Evolutionary conservation across 140 eudicot species (phyloP), one percentile per base, ranked within the genome.

Genomic region (Bidens hawaiensis): DNA sequence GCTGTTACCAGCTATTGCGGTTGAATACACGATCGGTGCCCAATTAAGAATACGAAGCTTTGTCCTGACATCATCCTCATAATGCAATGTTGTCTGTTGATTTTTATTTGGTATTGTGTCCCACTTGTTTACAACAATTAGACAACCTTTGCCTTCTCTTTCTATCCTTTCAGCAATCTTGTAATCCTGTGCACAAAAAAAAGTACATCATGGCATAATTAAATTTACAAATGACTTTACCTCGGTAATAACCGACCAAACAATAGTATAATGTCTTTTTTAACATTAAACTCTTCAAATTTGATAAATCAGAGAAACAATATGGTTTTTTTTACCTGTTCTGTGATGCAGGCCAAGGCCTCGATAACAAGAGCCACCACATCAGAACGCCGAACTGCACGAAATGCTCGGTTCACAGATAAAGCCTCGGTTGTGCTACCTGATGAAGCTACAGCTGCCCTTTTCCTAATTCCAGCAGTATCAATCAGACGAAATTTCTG

Each of bases 11-110:
- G 78, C 71, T 54, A 93, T 63, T 47, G 99, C 97, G 51, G 88
- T 72, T 72, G 95, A 86, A 66, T 88, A 93, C 65, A 93, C 99
- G 64, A 93, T 79, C 46, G 99, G 99, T 52, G 99, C 99, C 99
- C 99, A 93, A 23, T 69, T 84, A 43, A 93, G 97, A 77, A 79
- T 65, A 12, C 99, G 96, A 28, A 93, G 93, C 80, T 85, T 93
- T 62, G 75, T 72, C 57, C 99, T 83, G 14, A 93, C 96, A 69
- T 93, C 99, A 61, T 93, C 84, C 72, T 93, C 99, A 43, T 93
- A 93, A 55, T 79, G 65, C 51, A 69, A 60, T 14, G 97, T 77
- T 23, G 95, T 93, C 75, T 93, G 83, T 71, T 93, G 96, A 73
- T 79, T 93, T 67, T 93, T 93, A 54, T 93, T 80, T 53, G 99